Percentiles rank a stretch among this genome's conserved stretches.
Evolutionary conservation across 2,329 filamentous ascomycete species (phyloP).

Genomic region (Alternaria postmessia): DNA sequence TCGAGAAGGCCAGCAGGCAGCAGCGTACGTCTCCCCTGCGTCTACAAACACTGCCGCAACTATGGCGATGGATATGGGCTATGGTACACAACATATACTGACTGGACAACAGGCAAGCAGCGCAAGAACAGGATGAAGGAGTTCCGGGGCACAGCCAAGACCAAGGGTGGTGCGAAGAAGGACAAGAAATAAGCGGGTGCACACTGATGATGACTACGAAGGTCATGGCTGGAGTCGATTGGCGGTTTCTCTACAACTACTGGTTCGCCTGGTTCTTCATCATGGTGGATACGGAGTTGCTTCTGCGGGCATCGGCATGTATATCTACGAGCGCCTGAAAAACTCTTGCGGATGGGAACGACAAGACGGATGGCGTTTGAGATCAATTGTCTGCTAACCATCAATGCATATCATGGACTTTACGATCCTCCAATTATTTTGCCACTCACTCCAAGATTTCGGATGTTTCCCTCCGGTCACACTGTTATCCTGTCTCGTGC

Average conservation of each 20-base stretch:
- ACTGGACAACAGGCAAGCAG: slow-evolving; percentile 84
- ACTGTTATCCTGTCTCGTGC: not conserved
- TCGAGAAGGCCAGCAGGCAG: slow-evolving; percentile 97
- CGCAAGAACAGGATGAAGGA: slow-evolving; percentile 99
- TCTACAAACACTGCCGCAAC: slow-evolving; percentile 13
- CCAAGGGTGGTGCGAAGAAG: slow-evolving; percentile 93
- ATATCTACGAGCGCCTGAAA: slow-evolving; percentile 52
- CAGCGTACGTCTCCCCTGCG: slow-evolving; percentile 78
- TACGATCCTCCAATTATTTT: slow-evolving; percentile 32
- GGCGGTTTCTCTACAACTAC: slow-evolving; percentile 44
- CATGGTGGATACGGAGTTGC: slow-evolving; percentile 46
- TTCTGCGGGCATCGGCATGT: slow-evolving; percentile 48
- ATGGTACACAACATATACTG: slow-evolving; percentile 35
- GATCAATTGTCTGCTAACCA: slow-evolving; percentile 50
- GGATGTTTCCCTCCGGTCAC: not conserved
- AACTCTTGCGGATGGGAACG: slow-evolving; percentile 47
- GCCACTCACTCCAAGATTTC: slow-evolving; percentile 8
- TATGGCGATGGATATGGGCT: slow-evolving; percentile 13
- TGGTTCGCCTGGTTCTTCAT: slow-evolving; percentile 44
- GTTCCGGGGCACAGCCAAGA: slow-evolving; percentile 96
- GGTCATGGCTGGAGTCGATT: slow-evolving; percentile 42
- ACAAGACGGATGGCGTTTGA: slow-evolving; percentile 53
- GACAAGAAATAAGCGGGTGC: slow-evolving; percentile 70
- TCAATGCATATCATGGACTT: slow-evolving; percentile 53
- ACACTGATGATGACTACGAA: slow-evolving; percentile 40